These are phyloP conservation scores for Auxenochlorella pyrenoidosa DNA, from an alignment of 139 green algal genomes.

Conservation along the genomic window DNA sequence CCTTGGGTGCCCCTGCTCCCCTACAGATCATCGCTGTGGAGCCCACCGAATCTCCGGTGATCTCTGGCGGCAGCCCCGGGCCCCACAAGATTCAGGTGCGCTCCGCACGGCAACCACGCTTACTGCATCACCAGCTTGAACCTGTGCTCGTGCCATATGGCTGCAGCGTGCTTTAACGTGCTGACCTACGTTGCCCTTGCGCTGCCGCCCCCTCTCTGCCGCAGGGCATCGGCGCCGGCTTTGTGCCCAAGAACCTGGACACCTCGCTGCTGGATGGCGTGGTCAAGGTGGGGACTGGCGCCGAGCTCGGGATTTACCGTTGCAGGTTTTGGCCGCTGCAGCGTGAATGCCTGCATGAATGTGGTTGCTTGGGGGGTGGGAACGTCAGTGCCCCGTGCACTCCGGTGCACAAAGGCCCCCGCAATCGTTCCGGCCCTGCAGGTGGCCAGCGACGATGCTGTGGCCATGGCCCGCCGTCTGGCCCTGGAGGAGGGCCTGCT, in stretches of 20 bases:
- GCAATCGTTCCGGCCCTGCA: slow-evolving; percentile 16
- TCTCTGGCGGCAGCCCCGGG: slow-evolving; percentile 76
- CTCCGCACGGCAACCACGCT: no score
- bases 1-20: no score
- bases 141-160: no score
- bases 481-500: slow-evolving; percentile 88
- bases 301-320: no score
- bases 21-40: slow-evolving; percentile 79
- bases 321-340: no score
- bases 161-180: no score
- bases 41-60: slow-evolving; percentile 74
- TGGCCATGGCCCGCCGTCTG: slow-evolving; percentile 88
- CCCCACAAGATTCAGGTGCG: slow-evolving; percentile 94
- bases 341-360: neutral
- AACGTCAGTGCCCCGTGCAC: neutral
- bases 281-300: slow-evolving; percentile 68
- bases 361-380: neutral
- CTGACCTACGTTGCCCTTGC: no score
- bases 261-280: slow-evolving; percentile 86
- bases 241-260: slow-evolving; percentile 93
- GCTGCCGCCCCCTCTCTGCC: no score
- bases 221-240: slow-evolving; percentile 44
- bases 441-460: slow-evolving; percentile 81
- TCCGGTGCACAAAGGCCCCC: no score
- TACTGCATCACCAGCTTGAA: no score